phyloP scores from a whole-genome alignment of 345 rosid genomes.

The Moricandia arvensis region DNA sequence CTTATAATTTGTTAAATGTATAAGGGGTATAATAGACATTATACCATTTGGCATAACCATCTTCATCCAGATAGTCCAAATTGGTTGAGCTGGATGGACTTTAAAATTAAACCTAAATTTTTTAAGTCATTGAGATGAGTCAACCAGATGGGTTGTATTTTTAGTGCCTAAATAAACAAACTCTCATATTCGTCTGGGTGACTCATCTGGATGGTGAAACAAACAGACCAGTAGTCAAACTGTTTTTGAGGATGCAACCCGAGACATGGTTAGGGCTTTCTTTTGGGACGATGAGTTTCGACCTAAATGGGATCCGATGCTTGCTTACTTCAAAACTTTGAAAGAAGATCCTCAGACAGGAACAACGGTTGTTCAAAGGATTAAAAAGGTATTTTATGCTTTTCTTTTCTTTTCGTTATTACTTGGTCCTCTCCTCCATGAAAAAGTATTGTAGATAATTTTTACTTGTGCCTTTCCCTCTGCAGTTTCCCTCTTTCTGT shows the following conservation, averaged over 20 bases:
- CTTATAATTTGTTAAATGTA: too few species aligned
- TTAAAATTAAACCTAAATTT: too few species aligned
- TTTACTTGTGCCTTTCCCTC: constrained; percentile 15
- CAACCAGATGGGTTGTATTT: too few species aligned
- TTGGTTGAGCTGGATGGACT: too few species aligned
- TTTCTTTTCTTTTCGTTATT: neutral
- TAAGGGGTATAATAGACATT: too few species aligned
- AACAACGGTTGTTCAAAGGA: constrained; percentile 74
- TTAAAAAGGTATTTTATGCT: constrained; percentile 59
- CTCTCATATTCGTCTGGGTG: too few species aligned
- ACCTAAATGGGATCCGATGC: constrained; percentile 96
- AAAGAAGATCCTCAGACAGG: constrained; percentile 76
- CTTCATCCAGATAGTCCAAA: too few species aligned
- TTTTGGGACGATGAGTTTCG: constrained; percentile 99
- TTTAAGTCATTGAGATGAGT: too few species aligned
- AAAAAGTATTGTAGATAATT: neutral
- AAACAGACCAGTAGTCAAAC: constrained; percentile 52
- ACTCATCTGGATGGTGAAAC: too few species aligned
- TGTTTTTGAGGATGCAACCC: constrained; percentile 87
- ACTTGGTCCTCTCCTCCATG: neutral
- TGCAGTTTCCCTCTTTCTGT: constrained; percentile 96
- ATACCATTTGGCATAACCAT: too few species aligned
- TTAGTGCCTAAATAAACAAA: too few species aligned
- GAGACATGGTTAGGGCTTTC: constrained; percentile 90
- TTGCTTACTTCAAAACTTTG: constrained; percentile 63